Base-by-base conservation (phyloP, 164 flowering plant genomes). In the Vitis rupestris region DNA sequence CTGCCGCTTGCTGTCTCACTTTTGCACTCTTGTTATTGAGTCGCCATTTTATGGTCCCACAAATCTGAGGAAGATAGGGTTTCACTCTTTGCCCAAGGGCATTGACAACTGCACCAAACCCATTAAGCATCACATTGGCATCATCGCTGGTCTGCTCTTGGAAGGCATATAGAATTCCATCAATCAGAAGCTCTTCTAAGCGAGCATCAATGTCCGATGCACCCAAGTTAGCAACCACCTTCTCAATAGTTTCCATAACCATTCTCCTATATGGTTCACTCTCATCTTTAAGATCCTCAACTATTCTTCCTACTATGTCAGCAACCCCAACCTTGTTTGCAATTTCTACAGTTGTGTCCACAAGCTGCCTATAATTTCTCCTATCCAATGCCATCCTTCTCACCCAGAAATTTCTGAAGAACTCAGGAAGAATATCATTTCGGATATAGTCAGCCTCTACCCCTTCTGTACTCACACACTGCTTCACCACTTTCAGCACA, bases 171-270 rank as follows among this genome's bases (percentile, higher is more conserved):
- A 96, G 85, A 65, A 93, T 96, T 0, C 98, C 98, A 84, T 96
- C 99, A 72, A 96, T 93, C 66, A 95, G 79, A 50, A 91, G 89
- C 79, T 96, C 98, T 75, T 96, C 99, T 82, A 96, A 80, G 49
- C 95, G 88, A 27, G 97, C 70, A 84, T 93, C 95, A 71, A 96
- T 96, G 78, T 96, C 99, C 27, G 97, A 90, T 51, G 99, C 92
- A 63, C 98, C 99, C 85, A 96, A 75, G 70, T 96, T 93, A 0
- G 91, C 77, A 17, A 93, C 97, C 68, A 96, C 99, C 80, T 96
- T 96, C 78, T 91, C 99, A 64, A 96, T 93, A 0, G 99, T 96
- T 78, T 96, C 98, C 99, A 96, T 93, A n/a, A 96, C 98, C 98
- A 96, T 96, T 50, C 99, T 78, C 67, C 99, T 78, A 70, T 96